Conservation (phyloP, 768 basidiomycete genomes). For the Dendrothele bispora region DNA sequence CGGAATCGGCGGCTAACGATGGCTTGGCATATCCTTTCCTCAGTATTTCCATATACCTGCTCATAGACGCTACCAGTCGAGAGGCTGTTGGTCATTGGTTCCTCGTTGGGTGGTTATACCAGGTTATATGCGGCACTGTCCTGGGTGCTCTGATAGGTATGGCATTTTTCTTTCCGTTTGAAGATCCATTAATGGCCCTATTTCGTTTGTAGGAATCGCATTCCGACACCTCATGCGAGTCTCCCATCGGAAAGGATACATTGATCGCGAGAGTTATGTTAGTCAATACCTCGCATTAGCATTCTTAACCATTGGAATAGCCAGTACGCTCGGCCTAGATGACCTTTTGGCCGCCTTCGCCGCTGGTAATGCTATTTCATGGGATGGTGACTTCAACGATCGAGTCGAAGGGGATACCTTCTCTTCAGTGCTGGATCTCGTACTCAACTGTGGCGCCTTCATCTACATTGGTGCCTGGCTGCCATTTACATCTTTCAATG, state of each 20-base stretch:
- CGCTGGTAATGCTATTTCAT: slow-evolving; percentile 85
- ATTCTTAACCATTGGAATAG: slow-evolving; percentile 75
- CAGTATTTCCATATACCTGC: slow-evolving; percentile 82
- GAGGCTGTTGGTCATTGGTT: slow-evolving; percentile 84
- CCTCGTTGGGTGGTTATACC: slow-evolving; percentile 81
- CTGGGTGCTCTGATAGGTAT: slow-evolving; percentile 61
- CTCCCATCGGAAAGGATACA: slow-evolving; percentile 58
- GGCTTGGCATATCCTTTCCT: slow-evolving; percentile 95
- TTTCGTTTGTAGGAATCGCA: slow-evolving; percentile 43
- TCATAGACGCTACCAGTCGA: slow-evolving; percentile 59
- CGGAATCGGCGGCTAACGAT: slow-evolving; percentile 94
- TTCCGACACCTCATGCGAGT: slow-evolving; percentile 77
- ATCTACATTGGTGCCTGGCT: slow-evolving; percentile 89
- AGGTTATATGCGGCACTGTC: slow-evolving; percentile 74
- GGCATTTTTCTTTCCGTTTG: not conserved
- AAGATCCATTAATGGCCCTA: slow-evolving; percentile 2
- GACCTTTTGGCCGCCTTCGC: slow-evolving; percentile 91
- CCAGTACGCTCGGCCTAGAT: slow-evolving; percentile 79
- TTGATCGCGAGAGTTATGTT: slow-evolving; percentile 84
- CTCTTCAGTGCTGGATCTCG: slow-evolving; percentile 86
- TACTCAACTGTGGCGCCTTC: slow-evolving; percentile 80
- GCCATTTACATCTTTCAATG: slow-evolving; percentile 60
- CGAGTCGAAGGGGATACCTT: slow-evolving; percentile 86
- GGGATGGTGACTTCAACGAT: slow-evolving; percentile 83
- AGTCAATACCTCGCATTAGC: slow-evolving; percentile 80